phyloP scores from a whole-genome alignment of 2,329 filamentous ascomycete species.

The Periconia sp. region DNA sequence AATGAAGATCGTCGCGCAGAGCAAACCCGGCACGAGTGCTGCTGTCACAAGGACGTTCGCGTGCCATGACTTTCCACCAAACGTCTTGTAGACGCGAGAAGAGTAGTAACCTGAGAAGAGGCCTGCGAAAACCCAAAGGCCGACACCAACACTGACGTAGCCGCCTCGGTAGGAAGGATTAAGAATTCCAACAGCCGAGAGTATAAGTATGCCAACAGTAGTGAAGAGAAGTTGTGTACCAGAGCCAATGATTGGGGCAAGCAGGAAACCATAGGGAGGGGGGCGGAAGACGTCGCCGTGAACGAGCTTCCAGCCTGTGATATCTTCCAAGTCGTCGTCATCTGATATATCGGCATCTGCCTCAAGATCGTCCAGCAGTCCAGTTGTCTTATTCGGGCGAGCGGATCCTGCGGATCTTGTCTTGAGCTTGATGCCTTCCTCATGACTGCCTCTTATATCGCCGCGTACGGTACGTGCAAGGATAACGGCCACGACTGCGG shows the following conservation, averaged over 20 bases:
- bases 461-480: conserved; percentile 77
- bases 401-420: conserved; percentile 60
- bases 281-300: conserved; percentile 87
- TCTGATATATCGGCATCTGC: conserved; percentile 65
- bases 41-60: conserved; percentile 78
- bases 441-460: conserved; percentile 77
- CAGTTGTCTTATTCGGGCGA: conserved; percentile 59
- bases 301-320: conserved; percentile 86
- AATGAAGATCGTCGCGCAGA: conserved; percentile 77
- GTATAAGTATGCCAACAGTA: conserved; percentile 71
- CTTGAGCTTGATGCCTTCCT: conserved; percentile 62
- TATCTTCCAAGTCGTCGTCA: conserved; percentile 77
- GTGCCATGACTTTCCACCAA: conserved; percentile 73
- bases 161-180: conserved; percentile 91
- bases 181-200: conserved; percentile 77
- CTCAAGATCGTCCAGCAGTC: conserved; percentile 66
- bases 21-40: conserved; percentile 76
- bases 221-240: conserved; percentile 88
- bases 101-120: conserved; percentile 89
- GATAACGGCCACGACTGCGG: conserved; percentile 80
- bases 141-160: conserved; percentile 83
- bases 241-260: conserved; percentile 82
- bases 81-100: conserved; percentile 80
- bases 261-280: conserved; percentile 71
- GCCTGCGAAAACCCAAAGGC: conserved; percentile 82